Evolutionary conservation across 192 early-diverging fungal genomes (phyloP).

Genomic region (Linderina pennispora): DNA sequence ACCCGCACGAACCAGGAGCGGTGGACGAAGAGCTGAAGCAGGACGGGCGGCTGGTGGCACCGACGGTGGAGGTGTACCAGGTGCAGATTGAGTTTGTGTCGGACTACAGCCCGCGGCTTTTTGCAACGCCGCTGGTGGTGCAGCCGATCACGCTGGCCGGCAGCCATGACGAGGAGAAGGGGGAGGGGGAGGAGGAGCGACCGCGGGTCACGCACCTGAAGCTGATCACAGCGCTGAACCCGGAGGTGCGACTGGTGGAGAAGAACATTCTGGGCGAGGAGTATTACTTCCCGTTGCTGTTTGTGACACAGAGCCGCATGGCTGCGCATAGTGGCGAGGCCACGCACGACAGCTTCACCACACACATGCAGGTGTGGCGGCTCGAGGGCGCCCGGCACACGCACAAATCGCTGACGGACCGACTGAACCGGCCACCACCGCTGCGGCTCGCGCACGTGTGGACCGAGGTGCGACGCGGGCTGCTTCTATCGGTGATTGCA

Average conservation of each 20-base stretch:
- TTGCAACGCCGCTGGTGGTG: conserved; percentile 41
- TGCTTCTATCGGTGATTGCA: conserved; percentile 35
- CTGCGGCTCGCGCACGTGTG: conserved; percentile 33
- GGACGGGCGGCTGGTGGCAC: conserved; percentile 23
- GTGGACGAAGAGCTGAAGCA: conserved; percentile 20
- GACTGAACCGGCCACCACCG: conserved; percentile 30
- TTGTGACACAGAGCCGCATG: conserved; percentile 28
- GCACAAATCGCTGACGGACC: conserved; percentile 28
- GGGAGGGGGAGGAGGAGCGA: conserved; percentile 4
- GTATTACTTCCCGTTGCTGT: conserved; percentile 41
- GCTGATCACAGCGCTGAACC: conserved; percentile 44
- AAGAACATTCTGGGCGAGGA: conserved; percentile 41
- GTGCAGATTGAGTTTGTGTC: conserved; percentile 47
- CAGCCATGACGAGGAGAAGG: conserved; percentile 4
- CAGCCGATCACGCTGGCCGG: conserved; percentile 20
- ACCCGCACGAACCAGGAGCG: conserved; percentile 39
- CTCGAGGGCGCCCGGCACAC: conserved; percentile 39
- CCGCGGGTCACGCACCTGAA: conserved; percentile 36
- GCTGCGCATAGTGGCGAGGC: not conserved
- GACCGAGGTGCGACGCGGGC: conserved; percentile 29
- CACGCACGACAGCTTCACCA: conserved; percentile 8
- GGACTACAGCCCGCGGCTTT: conserved; percentile 44
- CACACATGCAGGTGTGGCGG: conserved; percentile 38
- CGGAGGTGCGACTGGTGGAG: conserved; percentile 33
- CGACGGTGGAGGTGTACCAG: conserved; percentile 39